Conservation (phyloP, 106 monocot species). For the Allium sativum region DNA sequence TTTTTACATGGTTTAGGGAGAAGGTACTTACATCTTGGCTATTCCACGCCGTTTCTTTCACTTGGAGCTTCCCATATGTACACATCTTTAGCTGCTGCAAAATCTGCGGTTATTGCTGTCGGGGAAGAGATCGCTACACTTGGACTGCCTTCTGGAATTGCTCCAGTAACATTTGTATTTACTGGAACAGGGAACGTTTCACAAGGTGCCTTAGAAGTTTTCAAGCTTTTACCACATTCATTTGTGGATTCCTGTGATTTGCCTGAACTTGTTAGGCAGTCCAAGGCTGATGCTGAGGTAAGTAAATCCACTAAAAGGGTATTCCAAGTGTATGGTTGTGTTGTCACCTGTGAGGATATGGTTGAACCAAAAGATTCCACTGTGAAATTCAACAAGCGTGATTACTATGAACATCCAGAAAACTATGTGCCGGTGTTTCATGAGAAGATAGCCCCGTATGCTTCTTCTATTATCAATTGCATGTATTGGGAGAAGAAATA, state of each 20-base stretch:
- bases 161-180: slow-evolving; percentile 86
- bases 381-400: slow-evolving; percentile 62
- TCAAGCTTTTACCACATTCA: slow-evolving; percentile 93
- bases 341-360: slow-evolving; percentile 75
- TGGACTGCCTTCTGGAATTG: slow-evolving; percentile 77
- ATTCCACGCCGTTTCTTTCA: slow-evolving; percentile 94
- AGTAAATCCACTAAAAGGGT: slow-evolving; percentile 41
- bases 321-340: slow-evolving; percentile 90
- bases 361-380: slow-evolving; percentile 69
- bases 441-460: slow-evolving; percentile 87
- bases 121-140: slow-evolving; percentile 89
- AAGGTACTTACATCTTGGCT: slow-evolving; percentile 91
- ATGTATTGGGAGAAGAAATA: slow-evolving; percentile 99
- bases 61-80: slow-evolving; percentile 93
- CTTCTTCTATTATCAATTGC: slow-evolving; percentile 95
- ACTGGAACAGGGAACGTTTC: slow-evolving; percentile 96
- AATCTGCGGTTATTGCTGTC: slow-evolving; percentile 88
- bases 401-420: slow-evolving; percentile 97
- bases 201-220: slow-evolving; percentile 96
- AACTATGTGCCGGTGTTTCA: slow-evolving; percentile 80
- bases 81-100: slow-evolving; percentile 86
- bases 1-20: slow-evolving; percentile 87
- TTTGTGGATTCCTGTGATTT: slow-evolving; percentile 64
- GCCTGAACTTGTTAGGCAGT: slow-evolving; percentile 55
- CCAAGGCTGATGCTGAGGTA: slow-evolving; percentile 24